These are phyloP conservation scores for Isabelozyma pseudorhagii DNA, from an alignment of 805 yeast genomes.

Conservation along the genomic window DNA sequence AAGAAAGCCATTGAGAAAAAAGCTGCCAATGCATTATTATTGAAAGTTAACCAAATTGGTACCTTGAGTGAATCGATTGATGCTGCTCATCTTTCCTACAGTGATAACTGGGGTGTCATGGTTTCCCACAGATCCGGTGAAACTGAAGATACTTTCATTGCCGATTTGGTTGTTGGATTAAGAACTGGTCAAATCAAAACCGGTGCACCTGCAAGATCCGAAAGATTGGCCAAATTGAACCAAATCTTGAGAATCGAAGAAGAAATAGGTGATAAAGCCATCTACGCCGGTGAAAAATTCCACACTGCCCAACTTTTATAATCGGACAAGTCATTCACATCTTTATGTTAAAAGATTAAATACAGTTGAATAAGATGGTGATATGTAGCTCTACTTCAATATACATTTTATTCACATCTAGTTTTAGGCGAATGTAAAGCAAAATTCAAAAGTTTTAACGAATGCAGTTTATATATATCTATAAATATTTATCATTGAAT, in stretches of 20 bases:
- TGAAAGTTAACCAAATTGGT: conserved; percentile 22
- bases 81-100: conserved; percentile 13
- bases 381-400: too few relatives aligned
- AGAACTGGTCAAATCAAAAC: conserved; percentile 19
- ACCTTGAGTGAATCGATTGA: conserved; percentile 16
- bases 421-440: background rate
- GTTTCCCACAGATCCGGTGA: conserved; percentile 23
- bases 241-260: conserved; percentile 21
- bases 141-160: conserved; percentile 20
- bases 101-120: conserved; percentile 17
- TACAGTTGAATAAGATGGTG: background rate
- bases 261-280: conserved; percentile 14
- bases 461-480: background rate
- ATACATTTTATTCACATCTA: background rate
- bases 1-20: conserved; percentile 15
- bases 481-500: background rate
- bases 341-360: background rate
- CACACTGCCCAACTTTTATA: conserved; percentile 6
- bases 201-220: conserved; percentile 22
- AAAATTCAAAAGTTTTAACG: background rate
- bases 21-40: conserved; percentile 16
- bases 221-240: conserved; percentile 19
- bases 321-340: background rate
- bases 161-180: conserved; percentile 20
- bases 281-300: conserved; percentile 14